Percentiles rank a stretch among this genome's conserved stretches.
Conservation (phyloP, 1,284 basidiomycete genomes). For the Thecaphora frezii region DNA sequence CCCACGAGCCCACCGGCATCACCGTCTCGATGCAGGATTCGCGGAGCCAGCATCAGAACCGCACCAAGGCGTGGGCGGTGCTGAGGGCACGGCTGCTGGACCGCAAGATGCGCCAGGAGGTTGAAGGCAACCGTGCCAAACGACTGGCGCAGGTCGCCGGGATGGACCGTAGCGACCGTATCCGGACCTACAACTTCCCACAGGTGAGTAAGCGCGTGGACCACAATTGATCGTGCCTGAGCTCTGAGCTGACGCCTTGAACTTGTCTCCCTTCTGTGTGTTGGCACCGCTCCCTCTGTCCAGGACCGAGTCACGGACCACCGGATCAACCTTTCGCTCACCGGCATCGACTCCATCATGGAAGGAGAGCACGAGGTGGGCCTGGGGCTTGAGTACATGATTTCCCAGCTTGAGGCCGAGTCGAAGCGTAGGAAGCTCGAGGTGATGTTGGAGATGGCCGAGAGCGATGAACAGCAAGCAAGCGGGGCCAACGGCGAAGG, state of each 20-base stretch:
- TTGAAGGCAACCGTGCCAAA: conserved; percentile 40
- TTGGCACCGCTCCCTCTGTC: too few relatives aligned
- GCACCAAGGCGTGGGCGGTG: conserved; percentile 54
- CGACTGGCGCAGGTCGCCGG: conserved; percentile 51
- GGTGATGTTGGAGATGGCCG: conserved; percentile 36
- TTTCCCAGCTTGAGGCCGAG: conserved; percentile 31
- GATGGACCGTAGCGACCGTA: conserved; percentile 53
- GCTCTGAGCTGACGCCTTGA: too few relatives aligned
- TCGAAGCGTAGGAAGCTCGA: conserved; percentile 31
- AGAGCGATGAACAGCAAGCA: conserved; percentile 21
- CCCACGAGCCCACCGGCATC: conserved; percentile 88
- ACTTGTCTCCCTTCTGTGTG: too few relatives aligned
- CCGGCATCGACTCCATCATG: conserved; percentile 49
- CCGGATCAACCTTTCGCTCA: conserved; percentile 46
- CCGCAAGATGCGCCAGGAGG: conserved; percentile 44
- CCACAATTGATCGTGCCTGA: too few relatives aligned
- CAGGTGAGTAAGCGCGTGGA: too few relatives aligned
- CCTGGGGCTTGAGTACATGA: conserved; percentile 39
- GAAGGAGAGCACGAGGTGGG: conserved; percentile 51
- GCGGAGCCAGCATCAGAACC: conserved; percentile 81
- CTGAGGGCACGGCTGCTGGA: conserved; percentile 52
- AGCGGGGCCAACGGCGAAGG: neutral
- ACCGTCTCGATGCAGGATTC: conserved; percentile 98
- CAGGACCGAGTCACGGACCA: conserved; percentile 57
- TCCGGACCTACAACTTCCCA: conserved; percentile 57